Evolutionary conservation across 176 grass and related monocot genomes (phyloP), one percentile per base, ranked within the genome.

Genomic region (Aegilops longissima): DNA sequence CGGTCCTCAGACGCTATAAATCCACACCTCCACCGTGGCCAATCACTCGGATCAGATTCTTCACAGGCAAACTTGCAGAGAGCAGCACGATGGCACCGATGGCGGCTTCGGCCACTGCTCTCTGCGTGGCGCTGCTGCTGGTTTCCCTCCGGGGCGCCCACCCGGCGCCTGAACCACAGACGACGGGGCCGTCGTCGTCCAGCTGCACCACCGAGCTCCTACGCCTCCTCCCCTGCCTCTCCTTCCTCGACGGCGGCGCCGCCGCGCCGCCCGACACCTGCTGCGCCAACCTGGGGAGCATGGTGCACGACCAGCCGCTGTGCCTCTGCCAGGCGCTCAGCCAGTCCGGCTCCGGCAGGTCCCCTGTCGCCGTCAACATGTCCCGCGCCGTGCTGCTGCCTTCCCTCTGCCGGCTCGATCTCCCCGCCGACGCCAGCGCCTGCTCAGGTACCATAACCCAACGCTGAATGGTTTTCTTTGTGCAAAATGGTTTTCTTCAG

Each of bases 281-380:
- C 90, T 98, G 96, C 78, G 73, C 86, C 63, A 95, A 85, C 82
- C 86, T 98, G 30, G 75, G 74, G 23, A 90, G 87, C 83, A 56
- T 95, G 84, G 81, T 94, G 61, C 96, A 73, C 71, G 88, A 94
- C 80, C 68, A 95, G 45, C 90, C 96, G 10, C 64, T 29, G 21
- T 98, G 96, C 79, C 77, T 98, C 67, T 98, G 96, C 88, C 56
- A 89, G 13, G 68, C 93, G 0, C 92, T 98, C 86, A 86, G 77
- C 78, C 87, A 87, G 61, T 86, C 93, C 65, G 34, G 67, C 88
- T 65, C 90, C 56, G 45, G 35, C 70, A 13, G 72, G 39, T 36
- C 87, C 13, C 93, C 92, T 4, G 78, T 95, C 47, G 70, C 90
- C 38, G 70, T 95, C 5, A 98, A 98, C 88, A 86, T 67, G 63